phyloP scores from a whole-genome alignment of 179 eudicot species.

The Amaranthus tricolor region DNA sequence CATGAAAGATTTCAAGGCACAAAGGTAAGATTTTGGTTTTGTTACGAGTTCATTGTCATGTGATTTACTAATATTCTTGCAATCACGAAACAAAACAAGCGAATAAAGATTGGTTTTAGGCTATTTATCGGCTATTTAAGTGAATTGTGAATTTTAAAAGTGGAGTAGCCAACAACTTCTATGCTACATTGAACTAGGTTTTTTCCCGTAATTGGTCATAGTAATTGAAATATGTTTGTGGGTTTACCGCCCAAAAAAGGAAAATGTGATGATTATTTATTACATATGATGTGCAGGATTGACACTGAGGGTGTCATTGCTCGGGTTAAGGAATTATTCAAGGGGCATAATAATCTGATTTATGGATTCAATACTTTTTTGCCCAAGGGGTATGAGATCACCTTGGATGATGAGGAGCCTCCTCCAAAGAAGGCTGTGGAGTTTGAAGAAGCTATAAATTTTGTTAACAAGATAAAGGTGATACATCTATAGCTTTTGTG shows the following conservation, averaged over 20 bases:
- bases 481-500: not conserved
- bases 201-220: not conserved
- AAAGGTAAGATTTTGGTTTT: conserved; percentile 46
- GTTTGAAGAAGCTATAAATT: conserved; percentile 92
- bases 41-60: not conserved
- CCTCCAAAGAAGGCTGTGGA: conserved; percentile 81
- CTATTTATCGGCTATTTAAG: no score
- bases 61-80: no score
- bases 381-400: conserved; percentile 95
- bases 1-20: conserved; percentile 97
- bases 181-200: not conserved
- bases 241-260: not conserved
- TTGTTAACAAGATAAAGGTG: conserved; percentile 98
- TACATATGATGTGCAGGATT: conserved; percentile 44
- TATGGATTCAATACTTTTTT: conserved; percentile 94
- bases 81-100: no score
- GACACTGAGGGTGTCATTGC: conserved; percentile 94
- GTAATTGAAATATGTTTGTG: not conserved
- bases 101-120: no score
- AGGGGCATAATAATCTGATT: conserved; percentile 84
- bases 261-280: conserved; percentile 4
- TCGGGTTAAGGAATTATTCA: conserved; percentile 87
- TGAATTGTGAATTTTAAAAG: no score
- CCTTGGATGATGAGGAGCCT: conserved; percentile 70
- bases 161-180: no score